These are phyloP conservation scores for Yamadazyma philogaea DNA, from an alignment of 805 yeast species.

Conservation along the genomic window DNA sequence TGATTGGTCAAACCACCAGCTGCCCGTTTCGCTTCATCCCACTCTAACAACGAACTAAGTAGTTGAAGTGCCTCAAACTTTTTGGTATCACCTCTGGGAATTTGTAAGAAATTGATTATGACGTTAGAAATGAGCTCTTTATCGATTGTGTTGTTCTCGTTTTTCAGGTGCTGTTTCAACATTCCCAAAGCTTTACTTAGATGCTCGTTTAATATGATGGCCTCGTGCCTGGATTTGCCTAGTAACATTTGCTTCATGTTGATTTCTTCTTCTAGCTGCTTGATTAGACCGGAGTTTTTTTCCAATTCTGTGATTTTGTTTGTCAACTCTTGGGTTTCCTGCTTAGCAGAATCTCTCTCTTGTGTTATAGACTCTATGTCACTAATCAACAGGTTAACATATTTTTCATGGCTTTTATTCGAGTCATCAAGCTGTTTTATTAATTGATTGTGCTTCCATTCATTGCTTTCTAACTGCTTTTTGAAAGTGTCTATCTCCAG, in stretches of 20 bases:
- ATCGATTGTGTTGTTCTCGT: constrained; percentile 67
- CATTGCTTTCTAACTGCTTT: constrained; percentile 1
- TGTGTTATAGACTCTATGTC: constrained; percentile 5
- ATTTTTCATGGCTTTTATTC: constrained; percentile 8
- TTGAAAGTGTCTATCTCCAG: constrained; percentile 15
- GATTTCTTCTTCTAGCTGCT: constrained; percentile 56
- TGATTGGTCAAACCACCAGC: constrained; percentile 63
- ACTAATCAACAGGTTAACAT: constrained; percentile 10
- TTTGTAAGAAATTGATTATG: constrained; percentile 74
- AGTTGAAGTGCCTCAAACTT: constrained; percentile 89
- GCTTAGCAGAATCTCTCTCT: constrained; percentile 9
- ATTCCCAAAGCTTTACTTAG: constrained; percentile 86
- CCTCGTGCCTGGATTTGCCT: constrained; percentile 92
- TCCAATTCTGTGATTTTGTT: constrained; percentile 16
- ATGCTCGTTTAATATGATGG: constrained; percentile 90
- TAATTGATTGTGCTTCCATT: background rate
- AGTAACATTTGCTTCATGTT: constrained; percentile 64
- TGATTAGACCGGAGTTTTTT: constrained; percentile 23
- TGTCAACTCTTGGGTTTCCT: background rate
- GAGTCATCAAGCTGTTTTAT: constrained; percentile 3
- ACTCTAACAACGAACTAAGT: constrained; percentile 75
- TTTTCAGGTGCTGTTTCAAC: constrained; percentile 70
- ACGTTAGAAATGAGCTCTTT: constrained; percentile 85
- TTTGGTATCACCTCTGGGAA: constrained; percentile 91
- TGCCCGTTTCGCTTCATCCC: constrained; percentile 79